A percentile compares a stretch with the other conserved stretches of the same genome.
phyloP scores from a whole-genome alignment of 140 eudicot species.

The Flaveria floridana region DNA sequence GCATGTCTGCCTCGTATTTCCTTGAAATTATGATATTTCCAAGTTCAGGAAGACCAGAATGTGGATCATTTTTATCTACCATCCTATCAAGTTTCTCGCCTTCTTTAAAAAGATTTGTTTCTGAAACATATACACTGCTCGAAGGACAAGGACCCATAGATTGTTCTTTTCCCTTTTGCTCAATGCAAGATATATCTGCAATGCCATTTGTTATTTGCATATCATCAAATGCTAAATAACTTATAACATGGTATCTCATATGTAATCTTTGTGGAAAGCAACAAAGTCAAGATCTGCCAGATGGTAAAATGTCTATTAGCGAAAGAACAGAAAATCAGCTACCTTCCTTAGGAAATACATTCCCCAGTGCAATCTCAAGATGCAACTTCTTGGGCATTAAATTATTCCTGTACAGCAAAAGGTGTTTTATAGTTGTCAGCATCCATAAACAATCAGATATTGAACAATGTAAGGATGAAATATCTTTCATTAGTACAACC shows the following conservation, averaged over 20 bases:
- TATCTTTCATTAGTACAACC: constrained; percentile 41
- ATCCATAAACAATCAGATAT: constrained; percentile 4
- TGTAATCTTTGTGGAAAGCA: constrained; percentile 1
- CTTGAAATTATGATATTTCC: constrained; percentile 33
- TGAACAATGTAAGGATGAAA: constrained; percentile 9
- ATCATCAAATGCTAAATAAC: not conserved
- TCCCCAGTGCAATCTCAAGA: constrained; percentile 97
- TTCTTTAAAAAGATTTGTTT: constrained; percentile 48
- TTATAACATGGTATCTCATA: constrained; percentile 15
- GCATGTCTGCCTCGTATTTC: constrained; percentile 48
- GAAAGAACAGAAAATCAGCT: not conserved
- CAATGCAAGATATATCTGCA: constrained; percentile 61
- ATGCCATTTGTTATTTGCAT: constrained; percentile 27
- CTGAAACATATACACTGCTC: constrained; percentile 48
- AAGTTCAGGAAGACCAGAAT: constrained; percentile 39
- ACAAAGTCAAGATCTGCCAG: not conserved
- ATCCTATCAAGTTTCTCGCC: constrained; percentile 43
- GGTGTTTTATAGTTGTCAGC: constrained; percentile 13
- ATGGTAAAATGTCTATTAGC: not conserved
- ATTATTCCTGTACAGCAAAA: constrained; percentile 57
- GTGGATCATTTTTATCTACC: constrained; percentile 39
- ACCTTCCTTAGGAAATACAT: constrained; percentile 76
- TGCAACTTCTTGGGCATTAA: constrained; percentile 82
- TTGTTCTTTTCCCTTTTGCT: constrained; percentile 72
- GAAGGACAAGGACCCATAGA: constrained; percentile 45